phyloP scores from a whole-genome alignment of 495 filamentous ascomycete species.

The Schizothecium vesticola region DNA sequence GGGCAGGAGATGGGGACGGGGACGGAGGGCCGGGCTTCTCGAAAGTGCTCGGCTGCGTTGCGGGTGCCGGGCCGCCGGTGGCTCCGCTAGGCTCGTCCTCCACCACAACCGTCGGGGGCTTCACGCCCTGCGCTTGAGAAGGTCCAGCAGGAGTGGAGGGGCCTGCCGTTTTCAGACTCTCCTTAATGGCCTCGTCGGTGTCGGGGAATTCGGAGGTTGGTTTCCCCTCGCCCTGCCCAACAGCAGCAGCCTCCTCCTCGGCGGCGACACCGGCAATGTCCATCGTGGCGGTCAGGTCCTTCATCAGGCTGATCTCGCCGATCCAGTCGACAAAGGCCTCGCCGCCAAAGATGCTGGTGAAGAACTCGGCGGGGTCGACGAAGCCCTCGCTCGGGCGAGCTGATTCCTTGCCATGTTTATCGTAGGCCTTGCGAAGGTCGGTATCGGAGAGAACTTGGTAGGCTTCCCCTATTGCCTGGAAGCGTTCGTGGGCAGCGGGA shows the following conservation, averaged over 20 bases:
- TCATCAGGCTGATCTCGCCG: conserved; percentile 88
- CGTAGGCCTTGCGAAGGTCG: conserved; percentile 83
- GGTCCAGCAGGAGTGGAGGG: conserved; percentile 13
- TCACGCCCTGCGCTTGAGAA: conserved; percentile 12
- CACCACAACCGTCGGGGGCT: conserved; percentile 36
- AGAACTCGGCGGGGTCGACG: conserved; percentile 96
- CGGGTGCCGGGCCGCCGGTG: neutral
- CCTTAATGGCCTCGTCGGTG: conserved; percentile 42
- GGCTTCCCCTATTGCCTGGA: conserved; percentile 93
- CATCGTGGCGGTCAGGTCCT: conserved; percentile 84
- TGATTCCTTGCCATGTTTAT: conserved; percentile 92
- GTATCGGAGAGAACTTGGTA: conserved; percentile 93
- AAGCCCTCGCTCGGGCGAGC: conserved; percentile 86
- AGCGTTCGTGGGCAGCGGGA: conserved; percentile 85
- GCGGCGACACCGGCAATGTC: conserved; percentile 76
- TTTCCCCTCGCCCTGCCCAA: conserved; percentile 28
- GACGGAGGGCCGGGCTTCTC: conserved; percentile 19
- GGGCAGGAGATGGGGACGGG: conserved; percentile 42
- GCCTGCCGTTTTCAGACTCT: conserved; percentile 39
- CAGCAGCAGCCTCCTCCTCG: conserved; percentile 57
- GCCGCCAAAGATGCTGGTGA: conserved; percentile 96
- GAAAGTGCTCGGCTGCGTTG: conserved; percentile 11
- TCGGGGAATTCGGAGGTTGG: conserved; percentile 38
- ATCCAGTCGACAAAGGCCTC: conserved; percentile 92
- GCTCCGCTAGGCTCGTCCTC: conserved; percentile 31